Conservation (phyloP, 1,284 basidiomycete species). For the Tetrapyrgos nigripes region DNA sequence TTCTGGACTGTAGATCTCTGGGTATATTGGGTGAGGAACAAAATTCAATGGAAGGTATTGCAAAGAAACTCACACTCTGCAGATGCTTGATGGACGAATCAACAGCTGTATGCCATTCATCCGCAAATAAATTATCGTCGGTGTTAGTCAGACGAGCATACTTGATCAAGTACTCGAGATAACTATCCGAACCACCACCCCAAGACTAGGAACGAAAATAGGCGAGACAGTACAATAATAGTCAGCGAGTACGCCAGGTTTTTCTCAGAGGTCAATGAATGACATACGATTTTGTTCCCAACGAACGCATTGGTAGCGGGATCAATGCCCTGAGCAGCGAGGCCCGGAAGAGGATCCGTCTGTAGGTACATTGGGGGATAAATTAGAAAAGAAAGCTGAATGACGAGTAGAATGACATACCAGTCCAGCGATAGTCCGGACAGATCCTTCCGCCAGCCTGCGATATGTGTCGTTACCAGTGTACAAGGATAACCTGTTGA, state of each 20-base stretch:
- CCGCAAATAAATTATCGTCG: slow-evolving; percentile 62
- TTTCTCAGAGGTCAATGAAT: too few species aligned
- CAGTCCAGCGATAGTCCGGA: slow-evolving; percentile 44
- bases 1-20: slow-evolving; percentile 71
- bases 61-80: slow-evolving; percentile 47
- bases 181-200: slow-evolving; percentile 74
- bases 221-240: background rate
- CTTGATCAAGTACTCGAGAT: slow-evolving; percentile 81
- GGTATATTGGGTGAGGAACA: slow-evolving; percentile 54
- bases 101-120: slow-evolving; percentile 72
- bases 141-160: slow-evolving; percentile 72
- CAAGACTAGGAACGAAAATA: slow-evolving; percentile 55
- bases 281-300: slow-evolving; percentile 7
- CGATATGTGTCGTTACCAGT: slow-evolving; percentile 34
- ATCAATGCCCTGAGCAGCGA: slow-evolving; percentile 10
- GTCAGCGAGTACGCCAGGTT: background rate
- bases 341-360: slow-evolving; percentile 4
- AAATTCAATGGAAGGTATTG: background rate
- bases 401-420: slow-evolving; percentile 33
- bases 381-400: background rate
- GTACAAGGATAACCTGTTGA: slow-evolving; percentile 38
- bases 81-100: slow-evolving; percentile 70
- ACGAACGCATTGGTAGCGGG: slow-evolving; percentile 8
- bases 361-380: background rate
- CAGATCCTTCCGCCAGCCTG: slow-evolving; percentile 38